Evolutionary conservation across 73 alveolate species (phyloP).

Genomic region (Paramecium sexaurelia): DNA sequence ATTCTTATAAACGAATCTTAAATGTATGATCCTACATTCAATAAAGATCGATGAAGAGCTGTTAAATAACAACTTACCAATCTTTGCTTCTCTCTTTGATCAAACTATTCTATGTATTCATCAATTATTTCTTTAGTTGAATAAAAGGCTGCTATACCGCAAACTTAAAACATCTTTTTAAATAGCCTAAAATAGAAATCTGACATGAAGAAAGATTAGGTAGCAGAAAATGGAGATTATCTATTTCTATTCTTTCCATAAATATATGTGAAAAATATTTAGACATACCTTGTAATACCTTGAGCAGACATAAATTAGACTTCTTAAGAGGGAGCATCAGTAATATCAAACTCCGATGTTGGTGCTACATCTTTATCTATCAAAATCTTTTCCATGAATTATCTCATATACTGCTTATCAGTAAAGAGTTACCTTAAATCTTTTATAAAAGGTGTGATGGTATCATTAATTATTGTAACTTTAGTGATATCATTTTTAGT

Average conservation of each 20-base stretch:
- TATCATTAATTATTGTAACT: not conserved
- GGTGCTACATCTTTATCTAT: constrained; percentile 52
- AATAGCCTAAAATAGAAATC: constrained; percentile 53
- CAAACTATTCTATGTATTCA: not conserved
- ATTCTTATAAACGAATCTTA: not conserved
- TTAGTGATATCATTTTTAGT: not conserved
- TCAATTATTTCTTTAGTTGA: constrained; percentile 12
- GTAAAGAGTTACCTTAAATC: not conserved
- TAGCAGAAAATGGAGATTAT: constrained; percentile 48
- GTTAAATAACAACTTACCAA: constrained; percentile 54
- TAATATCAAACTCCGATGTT: constrained; percentile 1
- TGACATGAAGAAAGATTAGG: constrained; percentile 52
- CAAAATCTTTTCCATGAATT: constrained; percentile 6
- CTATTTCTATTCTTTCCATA: constrained; percentile 49
- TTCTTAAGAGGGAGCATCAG: constrained; percentile 50
- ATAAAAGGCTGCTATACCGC: constrained; percentile 26
- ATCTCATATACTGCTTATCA: not conserved
- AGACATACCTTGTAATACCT: constrained; percentile 47
- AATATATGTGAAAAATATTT: constrained; percentile 44
- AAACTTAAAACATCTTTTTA: constrained; percentile 43
- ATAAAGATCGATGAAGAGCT: constrained; percentile 28
- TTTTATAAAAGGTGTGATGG: not conserved
- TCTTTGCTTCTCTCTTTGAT: constrained; percentile 31
- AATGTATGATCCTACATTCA: not conserved
- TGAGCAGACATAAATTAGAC: constrained; percentile 47